A percentile compares a stretch with the other conserved stretches of the same genome.
Conservation (phyloP, 2,329 filamentous ascomycete genomes). For the Exophiala phaeomuriformis region DNA sequence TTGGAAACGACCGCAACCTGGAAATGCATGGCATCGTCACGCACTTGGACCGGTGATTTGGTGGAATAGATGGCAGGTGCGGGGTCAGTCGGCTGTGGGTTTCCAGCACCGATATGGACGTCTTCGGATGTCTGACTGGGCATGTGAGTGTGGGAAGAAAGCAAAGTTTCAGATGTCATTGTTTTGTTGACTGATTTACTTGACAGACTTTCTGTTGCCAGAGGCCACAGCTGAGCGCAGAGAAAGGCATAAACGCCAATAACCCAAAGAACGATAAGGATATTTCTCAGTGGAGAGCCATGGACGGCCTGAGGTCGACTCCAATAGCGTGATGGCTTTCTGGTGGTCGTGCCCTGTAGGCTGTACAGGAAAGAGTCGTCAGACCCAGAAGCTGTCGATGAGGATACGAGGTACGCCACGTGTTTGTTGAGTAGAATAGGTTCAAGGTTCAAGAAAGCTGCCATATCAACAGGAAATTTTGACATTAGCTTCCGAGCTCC, state of each 20-base stretch:
- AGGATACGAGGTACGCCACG: conserved; percentile 35
- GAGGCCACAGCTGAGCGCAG: conserved; percentile 8
- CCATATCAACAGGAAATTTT: conserved; percentile 41
- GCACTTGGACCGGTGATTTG: background rate
- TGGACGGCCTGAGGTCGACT: background rate
- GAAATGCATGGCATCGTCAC: conserved; percentile 13
- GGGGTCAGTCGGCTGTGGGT: background rate
- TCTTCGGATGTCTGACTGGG: background rate
- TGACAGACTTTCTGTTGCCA: conserved; percentile 1
- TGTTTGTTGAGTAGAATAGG: conserved; percentile 42
- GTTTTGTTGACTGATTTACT: background rate
- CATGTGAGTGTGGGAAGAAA: background rate
- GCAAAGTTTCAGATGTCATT: background rate
- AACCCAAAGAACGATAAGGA: conserved; percentile 9
- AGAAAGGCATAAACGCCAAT: conserved; percentile 10
- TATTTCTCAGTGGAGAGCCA: conserved; percentile 3
- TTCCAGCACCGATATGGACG: background rate
- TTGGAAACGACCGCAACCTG: conserved; percentile 12
- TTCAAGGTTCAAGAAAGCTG: conserved; percentile 43
- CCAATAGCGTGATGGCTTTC: background rate
- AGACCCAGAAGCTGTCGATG: background rate
- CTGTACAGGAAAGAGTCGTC: background rate
- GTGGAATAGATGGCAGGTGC: conserved; percentile 4
- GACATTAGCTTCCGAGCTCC: conserved; percentile 10
- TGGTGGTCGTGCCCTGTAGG: background rate